Percentiles rank a stretch among this genome's conserved stretches.
These are phyloP conservation scores for Spizellomyces punctatus DNA, from an alignment of 192 early-diverging fungal genomes.

Conservation along the genomic window DNA sequence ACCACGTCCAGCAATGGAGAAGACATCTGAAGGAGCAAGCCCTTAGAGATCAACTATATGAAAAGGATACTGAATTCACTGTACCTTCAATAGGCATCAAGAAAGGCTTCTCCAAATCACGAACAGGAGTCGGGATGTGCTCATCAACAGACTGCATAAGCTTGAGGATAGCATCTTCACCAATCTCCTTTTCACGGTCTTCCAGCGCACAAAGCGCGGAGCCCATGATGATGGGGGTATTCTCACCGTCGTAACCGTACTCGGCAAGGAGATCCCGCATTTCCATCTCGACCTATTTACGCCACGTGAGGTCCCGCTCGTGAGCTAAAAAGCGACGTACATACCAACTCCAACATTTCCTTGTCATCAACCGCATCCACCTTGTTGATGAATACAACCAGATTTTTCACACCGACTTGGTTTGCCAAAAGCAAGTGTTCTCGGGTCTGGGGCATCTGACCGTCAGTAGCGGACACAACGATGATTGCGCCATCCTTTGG, in stretches of 20 bases:
- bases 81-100: constrained; percentile 92
- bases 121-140: constrained; percentile 86
- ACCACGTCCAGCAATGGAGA: constrained; percentile 97
- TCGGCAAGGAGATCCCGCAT: constrained; percentile 92
- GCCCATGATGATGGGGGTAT: constrained; percentile 87
- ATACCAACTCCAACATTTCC: constrained; percentile 94
- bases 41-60: not conserved
- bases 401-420: constrained; percentile 89
- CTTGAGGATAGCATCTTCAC: constrained; percentile 84
- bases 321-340: constrained; percentile 16
- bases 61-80: constrained; percentile 23
- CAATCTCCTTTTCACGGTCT: constrained; percentile 86
- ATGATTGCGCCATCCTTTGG: constrained; percentile 95
- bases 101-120: constrained; percentile 98
- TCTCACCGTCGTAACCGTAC: constrained; percentile 93
- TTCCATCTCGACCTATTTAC: constrained; percentile 83
- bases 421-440: constrained; percentile 96
- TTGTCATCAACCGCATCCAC: constrained; percentile 94
- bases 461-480: constrained; percentile 96
- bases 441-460: constrained; percentile 98
- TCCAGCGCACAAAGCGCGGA: constrained; percentile 96
- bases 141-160: constrained; percentile 92
- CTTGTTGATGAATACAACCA: constrained; percentile 99
- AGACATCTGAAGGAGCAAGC: constrained; percentile 61
- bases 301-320: not conserved